Percentiles rank a stretch among this genome's conserved stretches.
phyloP scores from a whole-genome alignment of 495 filamentous ascomycete genomes.

The Penicillium lagena region DNA sequence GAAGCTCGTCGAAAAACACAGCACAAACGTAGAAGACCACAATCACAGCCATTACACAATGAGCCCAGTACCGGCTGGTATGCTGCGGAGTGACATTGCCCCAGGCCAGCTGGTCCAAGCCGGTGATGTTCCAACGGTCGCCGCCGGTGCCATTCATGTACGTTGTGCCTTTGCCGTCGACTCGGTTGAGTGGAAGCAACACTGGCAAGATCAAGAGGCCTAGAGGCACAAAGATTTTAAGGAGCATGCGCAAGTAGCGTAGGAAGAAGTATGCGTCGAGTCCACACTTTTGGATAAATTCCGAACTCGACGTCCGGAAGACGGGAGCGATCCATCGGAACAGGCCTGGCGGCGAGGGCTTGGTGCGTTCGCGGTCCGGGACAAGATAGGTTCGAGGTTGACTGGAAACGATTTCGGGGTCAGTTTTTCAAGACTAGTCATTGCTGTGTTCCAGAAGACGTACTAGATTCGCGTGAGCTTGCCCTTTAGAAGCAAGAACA shows the following conservation, averaged over 20 bases:
- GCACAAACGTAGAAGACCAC: conserved; percentile 80
- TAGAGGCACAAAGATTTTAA: conserved; percentile 85
- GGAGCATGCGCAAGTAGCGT: conserved; percentile 85
- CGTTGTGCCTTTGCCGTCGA: conserved; percentile 59
- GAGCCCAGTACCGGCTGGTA: conserved; percentile 78
- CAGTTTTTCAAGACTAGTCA: conserved; percentile 11
- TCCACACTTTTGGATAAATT: conserved; percentile 91
- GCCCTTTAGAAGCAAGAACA: conserved; percentile 72
- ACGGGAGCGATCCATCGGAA: conserved; percentile 63
- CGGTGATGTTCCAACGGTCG: conserved; percentile 46
- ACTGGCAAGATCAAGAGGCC: conserved; percentile 76
- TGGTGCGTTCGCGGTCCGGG: conserved; percentile 75
- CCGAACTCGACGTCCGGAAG: conserved; percentile 72
- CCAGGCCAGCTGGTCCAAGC: conserved; percentile 80
- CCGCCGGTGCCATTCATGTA: conserved; percentile 36
- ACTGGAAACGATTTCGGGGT: conserved; percentile 27
- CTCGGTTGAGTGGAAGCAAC: conserved; percentile 75
- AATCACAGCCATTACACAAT: conserved; percentile 74
- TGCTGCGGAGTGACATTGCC: conserved; percentile 74
- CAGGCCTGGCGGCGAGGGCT: conserved; percentile 63
- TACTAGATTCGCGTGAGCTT: conserved; percentile 84
- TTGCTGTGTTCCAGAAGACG: conserved; percentile 15
- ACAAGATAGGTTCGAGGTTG: conserved; percentile 89
- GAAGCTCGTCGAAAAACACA: conserved; percentile 80
- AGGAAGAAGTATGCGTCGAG: conserved; percentile 98